phyloP scores from a whole-genome alignment of 768 basidiomycete genomes.

The Psilocybe cyanescens region DNA sequence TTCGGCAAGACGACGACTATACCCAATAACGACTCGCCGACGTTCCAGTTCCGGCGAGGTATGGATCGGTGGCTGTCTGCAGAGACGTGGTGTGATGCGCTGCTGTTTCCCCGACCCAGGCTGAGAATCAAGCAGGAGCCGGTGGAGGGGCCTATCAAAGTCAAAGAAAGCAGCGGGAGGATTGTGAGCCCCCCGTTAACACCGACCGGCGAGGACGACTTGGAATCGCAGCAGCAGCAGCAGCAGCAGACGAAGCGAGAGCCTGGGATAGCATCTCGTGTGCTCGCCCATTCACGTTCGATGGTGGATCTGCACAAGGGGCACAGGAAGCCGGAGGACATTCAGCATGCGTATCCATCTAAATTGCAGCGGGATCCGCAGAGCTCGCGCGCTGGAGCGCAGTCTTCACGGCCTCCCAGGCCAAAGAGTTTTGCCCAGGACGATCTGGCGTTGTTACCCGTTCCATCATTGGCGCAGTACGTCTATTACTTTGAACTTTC shows the following conservation, averaged over 20 bases:
- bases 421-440: slow-evolving; percentile 66
- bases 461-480: slow-evolving; percentile 59
- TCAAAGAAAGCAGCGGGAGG: slow-evolving; percentile 27
- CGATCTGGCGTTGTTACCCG: slow-evolving; percentile 60
- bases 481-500: slow-evolving; percentile 21
- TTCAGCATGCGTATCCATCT: slow-evolving; percentile 9
- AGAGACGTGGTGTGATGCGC: slow-evolving; percentile 83
- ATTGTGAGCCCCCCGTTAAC: slow-evolving; percentile 55
- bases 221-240: slow-evolving; percentile 18
- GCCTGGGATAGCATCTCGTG: slow-evolving; percentile 44
- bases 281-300: slow-evolving; percentile 52
- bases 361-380: slow-evolving; percentile 6
- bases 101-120: slow-evolving; percentile 77
- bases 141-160: slow-evolving; percentile 1
- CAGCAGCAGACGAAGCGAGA: slow-evolving; percentile 17
- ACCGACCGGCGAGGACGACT: slow-evolving; percentile 34
- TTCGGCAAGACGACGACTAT: slow-evolving; percentile 5
- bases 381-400: not conserved
- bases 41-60: slow-evolving; percentile 35
- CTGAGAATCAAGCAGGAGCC: slow-evolving; percentile 53
- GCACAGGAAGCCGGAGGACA: slow-evolving; percentile 16
- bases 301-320: slow-evolving; percentile 37
- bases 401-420: slow-evolving; percentile 32
- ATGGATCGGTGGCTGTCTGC: slow-evolving; percentile 72
- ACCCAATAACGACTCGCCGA: slow-evolving; percentile 10